A percentile compares a stretch with the other conserved stretches of the same genome.
phyloP scores from a whole-genome alignment of 2,329 filamentous ascomycete species.

The Claviceps citrina region DNA sequence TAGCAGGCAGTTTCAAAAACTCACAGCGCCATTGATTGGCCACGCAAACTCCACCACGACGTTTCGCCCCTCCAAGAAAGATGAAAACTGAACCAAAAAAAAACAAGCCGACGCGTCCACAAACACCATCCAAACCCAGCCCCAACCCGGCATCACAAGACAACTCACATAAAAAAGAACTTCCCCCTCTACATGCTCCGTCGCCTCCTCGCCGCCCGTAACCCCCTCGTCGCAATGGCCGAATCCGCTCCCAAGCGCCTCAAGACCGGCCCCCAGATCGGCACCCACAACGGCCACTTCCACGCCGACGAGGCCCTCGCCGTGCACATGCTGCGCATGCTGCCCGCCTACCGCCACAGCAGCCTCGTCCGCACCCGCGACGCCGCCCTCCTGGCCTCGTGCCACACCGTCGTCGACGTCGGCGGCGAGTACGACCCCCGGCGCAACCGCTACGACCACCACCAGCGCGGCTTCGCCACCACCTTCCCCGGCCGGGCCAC shows the following conservation, averaged over 20 bases:
- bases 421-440: slow-evolving; percentile 77
- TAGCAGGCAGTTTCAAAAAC: too few relatives aligned
- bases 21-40: too few relatives aligned
- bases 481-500: slow-evolving; percentile 73
- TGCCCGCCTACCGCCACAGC: slow-evolving; percentile 64
- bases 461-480: slow-evolving; percentile 79
- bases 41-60: too few relatives aligned
- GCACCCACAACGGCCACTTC: slow-evolving; percentile 96
- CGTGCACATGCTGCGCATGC: slow-evolving; percentile 83
- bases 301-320: slow-evolving; percentile 96
- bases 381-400: slow-evolving; percentile 57
- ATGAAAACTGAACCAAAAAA: too few relatives aligned
- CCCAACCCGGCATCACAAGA: background rate
- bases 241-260: slow-evolving; percentile 65
- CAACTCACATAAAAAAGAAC: too few relatives aligned
- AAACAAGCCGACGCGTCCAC: too few relatives aligned
- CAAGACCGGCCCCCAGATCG: slow-evolving; percentile 56
- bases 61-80: too few relatives aligned
- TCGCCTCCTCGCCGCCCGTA: slow-evolving; percentile 16
- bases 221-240: slow-evolving; percentile 25
- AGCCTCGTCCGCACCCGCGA: slow-evolving; percentile 78
- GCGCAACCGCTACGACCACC: slow-evolving; percentile 79
- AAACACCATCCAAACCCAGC: too few relatives aligned
- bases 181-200: slow-evolving; percentile 16
- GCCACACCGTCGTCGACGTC: slow-evolving; percentile 96